Conservation (phyloP, 1,284 basidiomycete species). For the Naganishia liquefaciens region DNA sequence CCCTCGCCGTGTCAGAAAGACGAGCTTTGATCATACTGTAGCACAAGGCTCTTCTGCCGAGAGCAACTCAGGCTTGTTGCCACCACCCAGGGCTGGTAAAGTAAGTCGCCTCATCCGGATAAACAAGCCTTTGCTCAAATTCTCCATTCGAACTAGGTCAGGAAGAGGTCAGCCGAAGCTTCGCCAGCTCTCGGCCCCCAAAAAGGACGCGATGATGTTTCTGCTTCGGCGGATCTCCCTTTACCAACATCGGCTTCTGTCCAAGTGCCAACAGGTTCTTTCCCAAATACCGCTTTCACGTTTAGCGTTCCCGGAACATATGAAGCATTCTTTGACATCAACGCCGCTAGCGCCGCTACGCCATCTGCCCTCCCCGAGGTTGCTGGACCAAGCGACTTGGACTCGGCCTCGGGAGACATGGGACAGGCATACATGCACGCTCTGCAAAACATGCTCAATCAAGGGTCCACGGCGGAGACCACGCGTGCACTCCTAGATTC, state of each 20-base stretch:
- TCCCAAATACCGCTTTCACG: constrained; percentile 73
- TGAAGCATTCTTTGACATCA: constrained; percentile 67
- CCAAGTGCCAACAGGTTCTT: constrained; percentile 47
- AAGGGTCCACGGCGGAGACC: constrained; percentile 5
- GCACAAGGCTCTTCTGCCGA: constrained; percentile 40
- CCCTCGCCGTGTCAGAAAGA: constrained; percentile 76
- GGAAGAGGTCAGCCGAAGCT: constrained; percentile 14
- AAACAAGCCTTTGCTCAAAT: not conserved
- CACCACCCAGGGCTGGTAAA: constrained; percentile 33
- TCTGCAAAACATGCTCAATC: constrained; percentile 24
- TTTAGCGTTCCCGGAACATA: constrained; percentile 62
- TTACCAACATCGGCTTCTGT: constrained; percentile 32
- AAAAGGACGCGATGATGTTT: not conserved
- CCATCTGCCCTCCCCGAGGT: constrained; percentile 33
- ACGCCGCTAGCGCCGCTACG: constrained; percentile 42
- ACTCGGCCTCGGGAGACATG: constrained; percentile 14
- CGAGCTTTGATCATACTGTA: constrained; percentile 87
- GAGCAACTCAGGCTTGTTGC: constrained; percentile 27
- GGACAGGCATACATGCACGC: constrained; percentile 17
- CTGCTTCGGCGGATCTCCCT: not conserved
- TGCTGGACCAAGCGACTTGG: constrained; percentile 18
- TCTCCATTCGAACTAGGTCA: not conserved
- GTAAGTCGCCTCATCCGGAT: not conserved
- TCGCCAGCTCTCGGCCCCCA: constrained; percentile 7
- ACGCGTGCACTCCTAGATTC: not conserved